Base-by-base conservation (phyloP, 139 green algal species). In the Astrephomene gubernaculifera region DNA sequence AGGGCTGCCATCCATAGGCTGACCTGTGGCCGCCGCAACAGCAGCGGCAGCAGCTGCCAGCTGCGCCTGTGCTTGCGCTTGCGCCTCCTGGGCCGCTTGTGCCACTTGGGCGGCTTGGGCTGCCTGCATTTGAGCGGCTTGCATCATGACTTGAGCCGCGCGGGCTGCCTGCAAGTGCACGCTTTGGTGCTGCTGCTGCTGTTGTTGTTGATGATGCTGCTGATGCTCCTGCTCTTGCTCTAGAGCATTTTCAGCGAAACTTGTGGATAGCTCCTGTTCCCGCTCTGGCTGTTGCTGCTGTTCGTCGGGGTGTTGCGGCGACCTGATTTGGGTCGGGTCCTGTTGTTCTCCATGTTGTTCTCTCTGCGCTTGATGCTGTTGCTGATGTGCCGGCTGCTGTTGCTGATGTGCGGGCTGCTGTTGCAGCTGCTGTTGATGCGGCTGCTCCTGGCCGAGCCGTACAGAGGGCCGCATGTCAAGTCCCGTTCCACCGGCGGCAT, bases 61-160 rank as follows among this genome's bases (percentile, higher is more conserved):
- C 68, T 57, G 68, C 68, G 68, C 68, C 43, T 75, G 68, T 22
- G 64, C 64, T 31, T 71, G 64, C 17, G 65, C 65, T 25, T 72
- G 33, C 1, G 68, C 68, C 25, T 12, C 38, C 3, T 75, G 68
- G 22, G 65, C 65, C 65, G 33, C 65, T 25, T 72, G 65, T 25
- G 8, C 65, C 65, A 4, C 65, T 35, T 72, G 65, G 17, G 45
- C 49, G 17, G 45, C 49, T 17, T 57, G 49, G 17, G 49, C 49
- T 17, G 49, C 49, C 49, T 57, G 49, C 49, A 57, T 17, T 17
- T 57, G 49, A 57, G 49, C 49, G 14, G 49, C 49, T 17, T 57
- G 49, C 49, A 57, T 17, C 49, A n/a, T n/a, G n/a, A n/a, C n/a
- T n/a, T 57, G 49, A 57, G 49, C 49, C 49, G 49, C 49, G n/a